Base-by-base conservation (phyloP, 2,329 filamentous ascomycete species). In the Byssoonygena ceratinophila region DNA sequence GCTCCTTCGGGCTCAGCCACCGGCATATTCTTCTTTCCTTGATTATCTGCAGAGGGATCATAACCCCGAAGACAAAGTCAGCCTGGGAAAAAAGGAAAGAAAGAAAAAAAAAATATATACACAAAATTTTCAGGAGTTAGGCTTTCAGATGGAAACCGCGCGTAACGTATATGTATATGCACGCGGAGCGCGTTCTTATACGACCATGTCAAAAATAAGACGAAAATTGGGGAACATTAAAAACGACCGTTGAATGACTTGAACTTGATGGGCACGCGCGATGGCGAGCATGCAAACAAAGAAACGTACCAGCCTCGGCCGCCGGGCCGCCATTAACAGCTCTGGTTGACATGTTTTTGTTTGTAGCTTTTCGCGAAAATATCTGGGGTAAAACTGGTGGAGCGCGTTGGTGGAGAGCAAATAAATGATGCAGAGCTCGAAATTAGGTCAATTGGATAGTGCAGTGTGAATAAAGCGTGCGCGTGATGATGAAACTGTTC, bases 301-400 rank as follows among this genome's bases (percentile, higher is more conserved):
- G 31, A 4, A 45, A 51, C 49, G 20, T 45, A 51, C 49, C 49
- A 7, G 39, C 4, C 39, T 51, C 18, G 29, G n/a, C 29, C 8
- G n/a, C 12, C 7, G 40, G 31, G 9, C 14, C 40, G 37, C 40
- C 39, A 11, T 44, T 51, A 32, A 29, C 37, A 37, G 40, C 20
- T 45, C 45, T 31, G 11, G 49, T 20, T 16, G 49, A 44, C 49
- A 51, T 51, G 5, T 51, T 45, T 51, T 45, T 51, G 5, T 51
- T 45, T 51, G 41, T 16, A 41, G 47, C 25, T 43, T 36, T 47
- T 11, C 6, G 5, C 27, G 2, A 41, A 20, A 29, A 12, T 25
- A 39, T 16, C 22, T 39, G 12, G 32, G 37, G 37, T 27, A 22
- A 32, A 29, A 23, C 34, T 39, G 11, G 18, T 48, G 32, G 22